Base-by-base conservation (phyloP, 495 filamentous ascomycete genomes). In the Chaetomium tenue region DNA sequence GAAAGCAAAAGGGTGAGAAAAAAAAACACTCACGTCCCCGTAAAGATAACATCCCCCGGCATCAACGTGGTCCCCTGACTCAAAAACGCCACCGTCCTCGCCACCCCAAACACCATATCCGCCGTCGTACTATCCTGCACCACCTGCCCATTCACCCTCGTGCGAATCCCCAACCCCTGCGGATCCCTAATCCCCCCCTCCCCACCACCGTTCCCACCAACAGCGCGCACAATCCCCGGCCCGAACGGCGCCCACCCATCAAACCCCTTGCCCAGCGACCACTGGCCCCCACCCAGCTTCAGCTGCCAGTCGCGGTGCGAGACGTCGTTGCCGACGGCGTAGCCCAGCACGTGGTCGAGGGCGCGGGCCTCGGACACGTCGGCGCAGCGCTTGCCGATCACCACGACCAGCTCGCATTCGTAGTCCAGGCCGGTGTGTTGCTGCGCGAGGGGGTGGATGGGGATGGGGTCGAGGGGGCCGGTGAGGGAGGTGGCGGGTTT, bases 221-320 rank as follows among this genome's bases (percentile, higher is more conserved):
- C 13, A 18, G 74, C 75, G 58, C 83, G 86, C 23, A 92, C 89
- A 67, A 94, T 91, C 0, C 89, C 91, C 16, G 91, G 91, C 3
- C 91, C 91, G 68, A 84, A 89, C 0, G 91, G 91, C n/a, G 90
- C 91, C 91, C 90, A 94, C 51, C 89, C 88, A 76, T 96, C 91
- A 69, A 92, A 94, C 3, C 90, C 88, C 74, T 96, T 96, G 0
- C 91, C 91, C 5, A 93, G 67, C 0, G 79, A 80, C 91, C 91
- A 95, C 75, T 94, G 91, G 0, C 90, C 87, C 16, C 91, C 88
- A 22, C 90, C 91, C 40, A 84, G 84, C 70, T 87, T 85, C 60
- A 94, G 74, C 74, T 96, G 91, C 89, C 89, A 92, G 60, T 91
- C 89, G 26, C 91, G 87, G 73, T 93, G 91, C 15, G 88, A 91